Evolutionary conservation across 768 basidiomycete genomes (phyloP).

Genomic region (Cubamyces lactineus): DNA sequence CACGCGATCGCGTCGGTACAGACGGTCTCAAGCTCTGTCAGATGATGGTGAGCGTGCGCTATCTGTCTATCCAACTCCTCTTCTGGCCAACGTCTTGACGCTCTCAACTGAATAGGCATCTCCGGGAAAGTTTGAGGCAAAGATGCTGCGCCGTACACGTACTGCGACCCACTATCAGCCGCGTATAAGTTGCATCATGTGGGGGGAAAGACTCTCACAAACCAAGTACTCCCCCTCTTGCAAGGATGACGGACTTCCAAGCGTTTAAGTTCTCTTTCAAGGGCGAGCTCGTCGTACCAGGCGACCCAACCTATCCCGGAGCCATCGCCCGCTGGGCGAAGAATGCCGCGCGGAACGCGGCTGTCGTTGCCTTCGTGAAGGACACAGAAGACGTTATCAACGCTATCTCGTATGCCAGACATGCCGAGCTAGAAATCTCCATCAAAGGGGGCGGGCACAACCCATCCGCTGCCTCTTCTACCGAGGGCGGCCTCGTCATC

Average conservation of each 20-base stretch:
- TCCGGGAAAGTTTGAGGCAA: no score
- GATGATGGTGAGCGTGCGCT: no score
- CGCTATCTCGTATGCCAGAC: conserved; percentile 40
- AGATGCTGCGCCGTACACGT: no score
- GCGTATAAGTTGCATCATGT: no score
- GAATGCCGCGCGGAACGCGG: conserved; percentile 45
- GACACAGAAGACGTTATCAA: conserved; percentile 43
- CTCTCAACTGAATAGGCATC: no score
- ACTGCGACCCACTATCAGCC: no score
- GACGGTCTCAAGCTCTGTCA: no score
- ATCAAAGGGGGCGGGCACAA: conserved; percentile 54
- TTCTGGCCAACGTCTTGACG: no score
- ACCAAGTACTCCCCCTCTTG: no score
- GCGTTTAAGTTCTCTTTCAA: conserved; percentile 36
- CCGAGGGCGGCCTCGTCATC: conserved; percentile 51
- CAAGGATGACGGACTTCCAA: conserved; percentile 25
- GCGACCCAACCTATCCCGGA: conserved; percentile 39
- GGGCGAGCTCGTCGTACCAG: conserved; percentile 48
- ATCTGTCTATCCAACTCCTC: no score
- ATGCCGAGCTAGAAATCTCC: conserved; percentile 42
- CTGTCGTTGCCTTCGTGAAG: conserved; percentile 47
- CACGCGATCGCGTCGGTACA: no score
- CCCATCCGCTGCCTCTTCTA: conserved; percentile 47
- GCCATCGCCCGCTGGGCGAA: conserved; percentile 49
- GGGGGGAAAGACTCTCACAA: no score